Conservation (phyloP, 192 early-diverging fungal species). For the Linnemannia zychae region DNA sequence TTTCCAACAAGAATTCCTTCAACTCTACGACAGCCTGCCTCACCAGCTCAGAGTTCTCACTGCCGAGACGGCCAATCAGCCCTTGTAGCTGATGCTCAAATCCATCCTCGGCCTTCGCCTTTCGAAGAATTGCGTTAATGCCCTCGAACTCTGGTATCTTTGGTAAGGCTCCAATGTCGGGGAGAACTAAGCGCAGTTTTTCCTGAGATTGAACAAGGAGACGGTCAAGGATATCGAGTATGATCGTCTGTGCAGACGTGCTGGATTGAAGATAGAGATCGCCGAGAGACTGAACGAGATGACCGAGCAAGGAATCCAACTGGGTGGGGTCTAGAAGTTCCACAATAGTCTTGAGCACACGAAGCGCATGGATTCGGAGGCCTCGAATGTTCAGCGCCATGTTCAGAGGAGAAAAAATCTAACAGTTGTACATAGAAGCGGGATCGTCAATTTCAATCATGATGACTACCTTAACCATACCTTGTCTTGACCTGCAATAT, state of each 20-base stretch:
- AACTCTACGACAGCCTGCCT: slow-evolving; percentile 38
- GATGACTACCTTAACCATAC: not conserved
- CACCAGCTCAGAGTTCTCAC: slow-evolving; percentile 32
- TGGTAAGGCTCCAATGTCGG: slow-evolving; percentile 28
- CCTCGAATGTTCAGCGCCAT: slow-evolving; percentile 33
- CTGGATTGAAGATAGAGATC: slow-evolving; percentile 17
- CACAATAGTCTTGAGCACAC: slow-evolving; percentile 11
- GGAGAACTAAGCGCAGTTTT: not conserved
- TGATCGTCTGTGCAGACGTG: not conserved
- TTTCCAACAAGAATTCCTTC: slow-evolving; percentile 16
- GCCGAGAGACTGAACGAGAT: slow-evolving; percentile 16
- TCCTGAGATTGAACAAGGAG: slow-evolving; percentile 32
- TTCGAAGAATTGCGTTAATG: slow-evolving; percentile 26
- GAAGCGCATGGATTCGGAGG: slow-evolving; percentile 24
- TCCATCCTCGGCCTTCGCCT: not conserved
- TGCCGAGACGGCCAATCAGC: slow-evolving; percentile 14
- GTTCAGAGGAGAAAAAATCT: slow-evolving; percentile 40
- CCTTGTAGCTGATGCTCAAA: slow-evolving; percentile 22
- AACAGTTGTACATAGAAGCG: not conserved
- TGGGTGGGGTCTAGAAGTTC: slow-evolving; percentile 4
- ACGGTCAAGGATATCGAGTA: slow-evolving; percentile 16
- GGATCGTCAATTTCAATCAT: not conserved
- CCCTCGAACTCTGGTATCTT: slow-evolving; percentile 14
- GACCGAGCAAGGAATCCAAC: slow-evolving; percentile 22
- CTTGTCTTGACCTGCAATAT: not conserved